Conservation (phyloP, 192 early-diverging fungal species). For the Coemansia asiatica region DNA sequence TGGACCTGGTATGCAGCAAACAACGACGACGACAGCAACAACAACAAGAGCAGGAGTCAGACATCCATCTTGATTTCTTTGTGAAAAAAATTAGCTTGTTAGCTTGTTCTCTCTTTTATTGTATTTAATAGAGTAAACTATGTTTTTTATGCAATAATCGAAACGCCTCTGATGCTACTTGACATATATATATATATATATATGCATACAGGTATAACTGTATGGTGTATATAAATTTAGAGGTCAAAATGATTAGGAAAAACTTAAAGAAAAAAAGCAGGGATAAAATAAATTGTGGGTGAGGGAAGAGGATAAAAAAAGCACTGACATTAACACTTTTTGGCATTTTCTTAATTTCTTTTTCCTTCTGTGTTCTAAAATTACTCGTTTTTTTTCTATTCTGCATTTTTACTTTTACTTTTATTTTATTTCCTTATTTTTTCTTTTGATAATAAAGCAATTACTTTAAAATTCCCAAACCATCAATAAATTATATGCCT, state of each 20-base stretch:
- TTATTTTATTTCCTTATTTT: neutral
- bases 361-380: neutral
- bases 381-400: neutral
- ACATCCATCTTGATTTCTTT: neutral
- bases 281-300: too few species aligned
- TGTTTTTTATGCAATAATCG: too few species aligned
- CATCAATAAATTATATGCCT: neutral
- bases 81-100: neutral
- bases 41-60: neutral
- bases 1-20: slow-evolving; percentile 10
- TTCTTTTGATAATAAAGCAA: neutral
- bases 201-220: too few species aligned
- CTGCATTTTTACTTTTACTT: slow-evolving; percentile 1
- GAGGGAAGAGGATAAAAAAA: neutral
- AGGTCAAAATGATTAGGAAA: too few species aligned
- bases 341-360: neutral
- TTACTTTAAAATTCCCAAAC: neutral
- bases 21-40: neutral
- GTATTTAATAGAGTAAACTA: neutral
- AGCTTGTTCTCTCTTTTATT: neutral
- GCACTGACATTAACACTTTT: too few species aligned
- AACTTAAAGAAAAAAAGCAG: neutral
- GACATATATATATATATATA: neutral
- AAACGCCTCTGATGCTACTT: neutral
- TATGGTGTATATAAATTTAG: too few species aligned